Evolutionary conservation across 331 rosid species (phyloP).

Genomic region (Acacia concinna): DNA sequence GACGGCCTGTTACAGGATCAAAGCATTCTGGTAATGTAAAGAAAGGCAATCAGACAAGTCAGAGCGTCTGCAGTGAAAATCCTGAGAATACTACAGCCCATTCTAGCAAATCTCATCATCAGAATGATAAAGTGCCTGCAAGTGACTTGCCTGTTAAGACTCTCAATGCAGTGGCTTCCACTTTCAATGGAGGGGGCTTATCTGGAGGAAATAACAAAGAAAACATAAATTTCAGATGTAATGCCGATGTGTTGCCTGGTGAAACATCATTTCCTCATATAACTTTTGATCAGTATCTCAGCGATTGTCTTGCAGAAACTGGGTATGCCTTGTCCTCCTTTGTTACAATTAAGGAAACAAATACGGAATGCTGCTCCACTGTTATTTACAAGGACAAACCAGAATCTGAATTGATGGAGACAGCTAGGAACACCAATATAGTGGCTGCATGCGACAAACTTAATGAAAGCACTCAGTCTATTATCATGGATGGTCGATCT

Average conservation of each 20-base stretch:
- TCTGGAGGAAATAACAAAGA: constrained; percentile 21
- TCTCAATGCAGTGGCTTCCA: neutral
- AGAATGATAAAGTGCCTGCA: constrained; percentile 32
- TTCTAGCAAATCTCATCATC: constrained; percentile 24
- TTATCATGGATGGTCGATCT: neutral
- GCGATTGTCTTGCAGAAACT: constrained; percentile 6
- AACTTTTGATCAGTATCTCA: constrained; percentile 23
- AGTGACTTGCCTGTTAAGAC: constrained; percentile 3
- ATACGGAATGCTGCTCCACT: constrained; percentile 13
- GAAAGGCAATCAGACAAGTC: constrained; percentile 40
- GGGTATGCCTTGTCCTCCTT: neutral
- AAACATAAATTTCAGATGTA: neutral
- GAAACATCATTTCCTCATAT: constrained; percentile 35
- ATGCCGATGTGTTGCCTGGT: constrained; percentile 23
- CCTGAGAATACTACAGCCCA: neutral
- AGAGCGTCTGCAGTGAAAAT: constrained; percentile 24
- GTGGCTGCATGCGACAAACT: neutral
- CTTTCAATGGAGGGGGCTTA: neutral
- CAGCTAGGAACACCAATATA: neutral
- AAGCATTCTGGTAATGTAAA: constrained; percentile 43
- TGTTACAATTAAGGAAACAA: constrained; percentile 8
- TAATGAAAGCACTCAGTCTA: constrained; percentile 19
- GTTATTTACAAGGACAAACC: neutral
- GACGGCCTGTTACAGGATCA: constrained; percentile 29
- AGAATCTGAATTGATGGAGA: constrained; percentile 15